Percentiles rank a stretch among this genome's conserved stretches.
Conservation (phyloP, 371 early-diverging fungal genomes). For the Hamiltosporidium magnivora region DNA sequence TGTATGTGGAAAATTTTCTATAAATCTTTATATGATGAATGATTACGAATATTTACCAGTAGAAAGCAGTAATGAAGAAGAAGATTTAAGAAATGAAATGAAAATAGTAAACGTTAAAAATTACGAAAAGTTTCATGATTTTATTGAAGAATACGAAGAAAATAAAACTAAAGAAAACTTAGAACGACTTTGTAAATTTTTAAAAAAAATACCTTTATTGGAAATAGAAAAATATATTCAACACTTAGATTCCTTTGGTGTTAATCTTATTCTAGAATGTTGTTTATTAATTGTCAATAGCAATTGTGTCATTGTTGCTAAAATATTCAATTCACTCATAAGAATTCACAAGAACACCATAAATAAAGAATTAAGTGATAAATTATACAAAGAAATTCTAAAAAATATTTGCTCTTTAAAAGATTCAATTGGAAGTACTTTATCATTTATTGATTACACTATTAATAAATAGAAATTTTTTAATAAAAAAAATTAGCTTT, state of each 20-base stretch:
- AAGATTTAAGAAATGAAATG: conserved; percentile 7
- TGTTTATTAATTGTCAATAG: neutral
- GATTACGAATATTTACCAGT: conserved; percentile 25
- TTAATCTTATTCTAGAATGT: neutral
- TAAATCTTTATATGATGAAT: conserved; percentile 25
- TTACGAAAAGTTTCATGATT: conserved; percentile 11
- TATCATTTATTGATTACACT: too few species aligned
- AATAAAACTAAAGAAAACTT: neutral
- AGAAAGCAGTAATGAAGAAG: conserved; percentile 13
- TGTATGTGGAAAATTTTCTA: neutral
- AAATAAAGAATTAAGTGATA: too few species aligned
- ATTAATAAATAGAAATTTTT: too few species aligned
- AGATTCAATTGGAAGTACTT: too few species aligned
- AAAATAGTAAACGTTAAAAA: conserved; percentile 8
- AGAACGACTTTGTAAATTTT: neutral
- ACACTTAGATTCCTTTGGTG: neutral
- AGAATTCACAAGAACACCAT: too few species aligned
- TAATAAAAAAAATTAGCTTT: too few species aligned
- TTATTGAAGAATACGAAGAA: conserved; percentile 4
- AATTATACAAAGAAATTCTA: too few species aligned
- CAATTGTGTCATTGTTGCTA: too few species aligned
- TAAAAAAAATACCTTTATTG: neutral
- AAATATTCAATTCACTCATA: too few species aligned
- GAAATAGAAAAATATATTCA: conserved; percentile 3
- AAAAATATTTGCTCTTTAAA: too few species aligned